These are phyloP conservation scores for Chloromonas sp. DNA, from an alignment of 163 green algal genomes.

Conservation along the genomic window DNA sequence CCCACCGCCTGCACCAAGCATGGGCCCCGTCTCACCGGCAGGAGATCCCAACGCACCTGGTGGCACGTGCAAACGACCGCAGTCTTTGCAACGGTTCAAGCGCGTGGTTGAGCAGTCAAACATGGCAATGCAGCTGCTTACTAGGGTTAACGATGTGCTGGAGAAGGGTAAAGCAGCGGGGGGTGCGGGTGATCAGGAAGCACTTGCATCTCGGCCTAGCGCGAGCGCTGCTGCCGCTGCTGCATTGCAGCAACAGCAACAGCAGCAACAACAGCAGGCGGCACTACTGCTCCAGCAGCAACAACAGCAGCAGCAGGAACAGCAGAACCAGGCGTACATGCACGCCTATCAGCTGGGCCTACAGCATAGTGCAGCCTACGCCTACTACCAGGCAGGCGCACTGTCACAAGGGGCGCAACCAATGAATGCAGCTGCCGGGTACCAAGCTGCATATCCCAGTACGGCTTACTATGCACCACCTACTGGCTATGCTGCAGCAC, in stretches of 20 bases:
- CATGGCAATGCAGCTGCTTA: slow-evolving; percentile 38
- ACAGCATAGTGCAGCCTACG: not conserved
- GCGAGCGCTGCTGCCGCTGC: not conserved
- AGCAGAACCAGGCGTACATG: not conserved
- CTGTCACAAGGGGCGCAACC: not conserved
- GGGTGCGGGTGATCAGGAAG: not conserved
- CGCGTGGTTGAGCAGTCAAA: slow-evolving; percentile 32
- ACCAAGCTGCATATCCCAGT: not conserved
- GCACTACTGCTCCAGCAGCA: not conserved
- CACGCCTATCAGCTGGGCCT: not conserved
- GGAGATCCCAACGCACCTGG: not conserved
- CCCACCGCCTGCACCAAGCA: slow-evolving; percentile 16
- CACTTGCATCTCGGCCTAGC: not conserved
- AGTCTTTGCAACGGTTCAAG: slow-evolving; percentile 34
- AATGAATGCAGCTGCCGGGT: not conserved
- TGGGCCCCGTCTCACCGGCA: not conserved
- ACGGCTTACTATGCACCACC: not conserved
- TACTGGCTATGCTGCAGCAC: not conserved
- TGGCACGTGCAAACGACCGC: slow-evolving; percentile 1
- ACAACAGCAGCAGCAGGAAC: not conserved
- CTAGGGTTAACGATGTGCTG: slow-evolving; percentile 29
- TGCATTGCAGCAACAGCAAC: not conserved
- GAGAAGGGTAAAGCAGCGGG: not conserved
- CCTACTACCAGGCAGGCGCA: not conserved
- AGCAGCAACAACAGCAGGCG: not conserved